Conservation (phyloP, 345 rosid genomes). For the Corchorus capsularis region DNA sequence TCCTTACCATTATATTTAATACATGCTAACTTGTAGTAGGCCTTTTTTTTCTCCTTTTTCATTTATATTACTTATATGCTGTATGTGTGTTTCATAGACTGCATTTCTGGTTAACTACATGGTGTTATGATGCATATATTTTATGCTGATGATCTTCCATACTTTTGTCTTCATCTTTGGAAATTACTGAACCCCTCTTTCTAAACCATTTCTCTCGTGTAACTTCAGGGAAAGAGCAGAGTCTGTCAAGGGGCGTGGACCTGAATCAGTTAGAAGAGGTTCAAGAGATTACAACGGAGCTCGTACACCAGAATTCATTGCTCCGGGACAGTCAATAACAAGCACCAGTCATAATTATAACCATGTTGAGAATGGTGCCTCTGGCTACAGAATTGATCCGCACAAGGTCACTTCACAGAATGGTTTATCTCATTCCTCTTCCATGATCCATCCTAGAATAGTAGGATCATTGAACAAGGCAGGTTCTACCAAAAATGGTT, state of each 20-base stretch:
- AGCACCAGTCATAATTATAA: conserved; percentile 35
- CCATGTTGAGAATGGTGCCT: conserved; percentile 36
- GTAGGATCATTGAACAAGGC: conserved; percentile 28
- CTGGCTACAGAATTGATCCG: conserved; percentile 44
- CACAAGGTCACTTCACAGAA: conserved; percentile 28
- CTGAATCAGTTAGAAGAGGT: conserved; percentile 69
- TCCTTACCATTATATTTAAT: background rate
- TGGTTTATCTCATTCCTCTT: conserved; percentile 37
- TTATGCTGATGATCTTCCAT: background rate
- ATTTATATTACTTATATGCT: background rate
- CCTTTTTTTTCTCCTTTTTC: background rate
- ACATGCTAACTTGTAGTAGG: background rate
- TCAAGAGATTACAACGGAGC: conserved; percentile 48
- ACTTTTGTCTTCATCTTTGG: background rate
- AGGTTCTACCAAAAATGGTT: conserved; percentile 16
- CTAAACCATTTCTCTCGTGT: conserved; percentile 13
- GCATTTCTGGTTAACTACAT: background rate
- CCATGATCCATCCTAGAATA: conserved; percentile 47
- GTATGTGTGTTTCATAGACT: background rate
- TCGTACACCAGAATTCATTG: conserved; percentile 63
- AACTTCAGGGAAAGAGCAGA: conserved; percentile 63
- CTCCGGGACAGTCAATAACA: conserved; percentile 38
- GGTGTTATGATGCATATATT: background rate
- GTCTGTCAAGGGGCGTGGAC: conserved; percentile 58
- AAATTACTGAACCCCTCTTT: background rate